Conservation (phyloP, 2,329 filamentous ascomycete genomes). For the Fusarium sp. region DNA sequence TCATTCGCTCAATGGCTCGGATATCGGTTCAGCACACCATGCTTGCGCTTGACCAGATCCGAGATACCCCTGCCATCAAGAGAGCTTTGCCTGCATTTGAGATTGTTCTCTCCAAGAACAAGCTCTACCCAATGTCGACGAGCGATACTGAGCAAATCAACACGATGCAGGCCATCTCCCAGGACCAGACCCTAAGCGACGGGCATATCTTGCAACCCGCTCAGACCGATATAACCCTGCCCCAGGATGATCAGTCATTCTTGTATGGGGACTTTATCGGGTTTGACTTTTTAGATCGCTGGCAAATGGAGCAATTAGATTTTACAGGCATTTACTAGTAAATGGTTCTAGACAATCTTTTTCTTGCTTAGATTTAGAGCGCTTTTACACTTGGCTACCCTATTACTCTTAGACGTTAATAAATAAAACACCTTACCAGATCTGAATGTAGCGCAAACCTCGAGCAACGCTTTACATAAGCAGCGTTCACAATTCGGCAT, state of each 20-base stretch:
- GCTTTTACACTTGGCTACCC: neutral
- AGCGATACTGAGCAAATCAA: fast-evolving
- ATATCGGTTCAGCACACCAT: slow-evolving; percentile 13
- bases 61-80: slow-evolving; percentile 2
- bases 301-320: slow-evolving; percentile 24
- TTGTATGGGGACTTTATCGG: neutral
- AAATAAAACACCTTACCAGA: neutral
- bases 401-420: neutral
- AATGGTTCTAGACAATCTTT: neutral
- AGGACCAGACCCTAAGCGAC: fast-evolving
- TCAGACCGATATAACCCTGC: fast-evolving
- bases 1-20: neutral
- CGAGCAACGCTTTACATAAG: neutral
- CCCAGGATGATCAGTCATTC: neutral
- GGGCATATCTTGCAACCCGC: neutral
- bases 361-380: neutral
- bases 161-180: neutral
- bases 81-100: slow-evolving; percentile 9
- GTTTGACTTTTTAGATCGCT: slow-evolving; percentile 10
- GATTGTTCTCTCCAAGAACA: slow-evolving; percentile 8
- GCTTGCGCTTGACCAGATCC: neutral
- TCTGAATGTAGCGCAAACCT: neutral
- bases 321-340: slow-evolving; percentile 3
- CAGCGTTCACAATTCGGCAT: neutral
- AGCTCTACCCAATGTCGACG: neutral